Conservation (phyloP, 2,329 filamentous ascomycete species). For the Cladosporium sp. region DNA sequence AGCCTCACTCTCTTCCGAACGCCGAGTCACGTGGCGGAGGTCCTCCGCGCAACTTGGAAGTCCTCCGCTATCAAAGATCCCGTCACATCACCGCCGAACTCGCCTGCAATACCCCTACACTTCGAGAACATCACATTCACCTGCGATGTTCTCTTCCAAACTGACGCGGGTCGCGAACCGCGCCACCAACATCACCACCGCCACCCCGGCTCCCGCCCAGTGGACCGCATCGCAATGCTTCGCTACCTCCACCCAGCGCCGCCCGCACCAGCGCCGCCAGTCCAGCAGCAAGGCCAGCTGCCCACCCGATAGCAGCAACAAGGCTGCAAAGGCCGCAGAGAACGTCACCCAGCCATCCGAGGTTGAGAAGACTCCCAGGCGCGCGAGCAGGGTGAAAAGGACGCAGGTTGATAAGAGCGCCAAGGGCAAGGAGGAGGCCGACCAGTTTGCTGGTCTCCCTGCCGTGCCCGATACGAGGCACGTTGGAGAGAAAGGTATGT, state of each 20-base stretch:
- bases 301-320: conserved; percentile 43
- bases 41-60: neutral
- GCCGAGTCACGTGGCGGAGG: conserved; percentile 12
- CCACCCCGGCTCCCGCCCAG: conserved; percentile 36
- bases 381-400: conserved; percentile 29
- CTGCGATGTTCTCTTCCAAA: conserved; percentile 37
- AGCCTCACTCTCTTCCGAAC: neutral
- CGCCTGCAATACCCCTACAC: conserved; percentile 5
- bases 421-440: conserved; percentile 42
- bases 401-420: conserved; percentile 21
- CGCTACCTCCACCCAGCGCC: conserved; percentile 33
- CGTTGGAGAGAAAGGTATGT: conserved; percentile 52
- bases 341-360: conserved; percentile 8
- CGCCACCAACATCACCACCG: conserved; percentile 29
- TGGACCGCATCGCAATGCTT: conserved; percentile 35
- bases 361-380: conserved; percentile 20
- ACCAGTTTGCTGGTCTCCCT: conserved; percentile 62
- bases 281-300: conserved; percentile 55
- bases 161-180: conserved; percentile 36
- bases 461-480: conserved; percentile 75
- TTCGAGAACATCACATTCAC: conserved; percentile 16
- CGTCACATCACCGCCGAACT: conserved; percentile 7
- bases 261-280: conserved; percentile 51
- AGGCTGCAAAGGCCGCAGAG: conserved; percentile 32
- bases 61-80: conserved; percentile 14